Evolutionary conservation across 148 eudicot genomes (phyloP).

Genomic region (Linanthus parryae): DNA sequence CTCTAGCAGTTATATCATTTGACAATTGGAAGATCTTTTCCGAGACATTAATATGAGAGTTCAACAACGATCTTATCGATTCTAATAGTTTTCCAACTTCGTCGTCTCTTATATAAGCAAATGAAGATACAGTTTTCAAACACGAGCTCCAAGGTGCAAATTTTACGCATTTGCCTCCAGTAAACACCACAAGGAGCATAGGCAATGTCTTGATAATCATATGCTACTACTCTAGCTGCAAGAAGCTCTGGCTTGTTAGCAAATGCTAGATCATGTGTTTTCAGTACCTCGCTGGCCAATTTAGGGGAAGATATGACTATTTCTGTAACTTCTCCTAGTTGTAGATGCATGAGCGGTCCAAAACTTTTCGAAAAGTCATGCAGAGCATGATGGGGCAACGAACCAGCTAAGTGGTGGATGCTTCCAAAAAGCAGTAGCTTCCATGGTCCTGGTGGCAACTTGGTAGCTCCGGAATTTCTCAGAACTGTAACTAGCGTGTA

Average conservation of each 20-base stretch:
- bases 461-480: too few relatives aligned
- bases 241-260: slow-evolving; percentile 4
- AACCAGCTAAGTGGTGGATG: slow-evolving; percentile 4
- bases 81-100: not conserved
- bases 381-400: slow-evolving; percentile 3
- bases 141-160: slow-evolving; percentile 5
- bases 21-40: not conserved
- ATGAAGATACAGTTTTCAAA: not conserved
- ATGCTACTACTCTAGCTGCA: slow-evolving; percentile 6
- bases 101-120: not conserved
- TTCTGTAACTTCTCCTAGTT: slow-evolving; percentile 5
- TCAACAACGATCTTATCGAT: not conserved
- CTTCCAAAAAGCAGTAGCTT: slow-evolving; percentile 12
- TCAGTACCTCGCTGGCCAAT: slow-evolving; percentile 5
- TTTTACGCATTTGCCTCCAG: slow-evolving; percentile 12
- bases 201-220: slow-evolving; percentile 6
- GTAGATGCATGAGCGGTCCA: slow-evolving; percentile 12
- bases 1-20: not conserved
- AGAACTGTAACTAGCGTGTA: too few relatives aligned
- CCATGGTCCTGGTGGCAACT: slow-evolving; percentile 11
- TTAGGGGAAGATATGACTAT: slow-evolving; percentile 5
- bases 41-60: not conserved
- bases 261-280: slow-evolving; percentile 2
- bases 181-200: slow-evolving; percentile 12
- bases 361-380: slow-evolving; percentile 4